Conservation (phyloP, 164 flowering plant species). For the Vitis labrusca region DNA sequence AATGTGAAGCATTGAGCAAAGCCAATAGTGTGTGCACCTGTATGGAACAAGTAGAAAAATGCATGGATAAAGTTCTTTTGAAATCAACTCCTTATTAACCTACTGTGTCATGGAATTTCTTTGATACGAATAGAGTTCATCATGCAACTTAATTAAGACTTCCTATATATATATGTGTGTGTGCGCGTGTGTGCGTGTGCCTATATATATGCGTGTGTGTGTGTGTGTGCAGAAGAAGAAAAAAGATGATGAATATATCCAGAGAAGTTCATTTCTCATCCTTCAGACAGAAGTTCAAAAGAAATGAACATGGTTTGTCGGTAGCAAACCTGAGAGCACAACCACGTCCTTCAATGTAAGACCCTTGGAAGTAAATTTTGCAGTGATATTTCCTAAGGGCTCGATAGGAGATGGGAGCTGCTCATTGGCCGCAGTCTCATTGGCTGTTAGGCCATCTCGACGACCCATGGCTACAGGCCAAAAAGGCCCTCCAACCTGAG, state of each 20-base stretch:
- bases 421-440: slow-evolving; percentile 34
- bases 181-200: too few relatives aligned
- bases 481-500: slow-evolving; percentile 50
- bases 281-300: neutral
- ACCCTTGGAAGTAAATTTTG: slow-evolving; percentile 62
- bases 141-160: too few relatives aligned
- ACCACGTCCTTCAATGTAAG: slow-evolving; percentile 55
- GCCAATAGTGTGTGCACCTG: slow-evolving; percentile 65
- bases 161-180: too few relatives aligned
- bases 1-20: slow-evolving; percentile 64
- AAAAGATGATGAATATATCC: too few relatives aligned
- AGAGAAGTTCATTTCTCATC: neutral
- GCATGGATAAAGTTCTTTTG: too few relatives aligned
- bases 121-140: too few relatives aligned
- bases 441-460: slow-evolving; percentile 55
- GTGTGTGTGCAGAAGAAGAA: too few relatives aligned
- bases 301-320: neutral
- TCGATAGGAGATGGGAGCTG: slow-evolving; percentile 60
- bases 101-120: too few relatives aligned
- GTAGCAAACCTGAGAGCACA: slow-evolving; percentile 56
- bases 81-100: too few relatives aligned
- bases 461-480: slow-evolving; percentile 55
- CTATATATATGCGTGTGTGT: too few relatives aligned
- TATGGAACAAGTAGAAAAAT: neutral
- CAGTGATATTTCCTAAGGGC: slow-evolving; percentile 46